Evolutionary conservation across 208 protist species (phyloP).

Genomic region (Crithidia acanthocephali): DNA sequence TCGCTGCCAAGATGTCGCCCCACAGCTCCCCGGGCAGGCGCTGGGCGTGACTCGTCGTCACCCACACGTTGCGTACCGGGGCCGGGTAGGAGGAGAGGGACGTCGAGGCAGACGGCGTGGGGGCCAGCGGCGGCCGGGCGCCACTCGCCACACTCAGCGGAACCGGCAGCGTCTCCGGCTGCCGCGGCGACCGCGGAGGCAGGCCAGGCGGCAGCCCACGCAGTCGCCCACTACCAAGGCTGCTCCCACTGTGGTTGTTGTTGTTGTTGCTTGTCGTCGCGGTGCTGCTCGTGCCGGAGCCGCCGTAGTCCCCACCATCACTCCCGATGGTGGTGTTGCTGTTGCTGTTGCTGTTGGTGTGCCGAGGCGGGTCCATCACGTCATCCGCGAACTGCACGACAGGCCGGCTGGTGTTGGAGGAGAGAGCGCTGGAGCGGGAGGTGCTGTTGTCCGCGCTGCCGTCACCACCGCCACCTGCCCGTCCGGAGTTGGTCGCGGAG

Average conservation of each 20-base stretch:
- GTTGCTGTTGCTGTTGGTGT: background rate
- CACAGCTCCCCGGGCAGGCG: constrained; percentile 47
- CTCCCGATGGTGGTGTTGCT: background rate
- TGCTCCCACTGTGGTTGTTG: background rate
- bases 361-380: background rate
- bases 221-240: constrained; percentile 8
- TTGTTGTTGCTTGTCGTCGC: background rate
- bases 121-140: constrained; percentile 12
- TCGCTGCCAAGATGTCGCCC: constrained; percentile 23
- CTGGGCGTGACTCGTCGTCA: constrained; percentile 36
- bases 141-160: background rate
- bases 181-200: constrained; percentile 31
- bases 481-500: background rate
- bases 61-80: constrained; percentile 9
- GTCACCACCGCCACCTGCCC: background rate
- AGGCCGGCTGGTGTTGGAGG: background rate
- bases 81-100: constrained; percentile 4
- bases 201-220: constrained; percentile 17
- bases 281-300: background rate
- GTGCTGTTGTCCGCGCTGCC: constrained; percentile 3
- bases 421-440: constrained; percentile 5
- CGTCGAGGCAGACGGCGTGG: constrained; percentile 4
- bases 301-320: background rate
- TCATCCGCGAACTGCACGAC: constrained; percentile 15
- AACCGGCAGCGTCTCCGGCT: background rate